Conservation (phyloP, 305 asterid genomes). For the Fraxinus platypoda region DNA sequence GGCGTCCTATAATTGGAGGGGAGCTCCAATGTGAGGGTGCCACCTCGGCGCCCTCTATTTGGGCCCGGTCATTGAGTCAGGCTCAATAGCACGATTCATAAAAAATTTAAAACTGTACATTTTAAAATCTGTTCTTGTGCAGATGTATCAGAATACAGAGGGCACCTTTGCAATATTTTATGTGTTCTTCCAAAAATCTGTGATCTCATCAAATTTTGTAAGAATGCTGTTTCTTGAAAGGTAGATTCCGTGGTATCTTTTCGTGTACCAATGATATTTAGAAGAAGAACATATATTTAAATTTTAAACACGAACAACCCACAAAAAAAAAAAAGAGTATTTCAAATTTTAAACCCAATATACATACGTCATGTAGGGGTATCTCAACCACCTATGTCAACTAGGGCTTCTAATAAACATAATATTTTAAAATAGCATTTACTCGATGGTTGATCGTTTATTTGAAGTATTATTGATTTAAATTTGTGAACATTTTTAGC, state of each 20-base stretch:
- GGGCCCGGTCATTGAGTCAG: too few relatives aligned
- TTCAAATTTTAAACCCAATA: background rate
- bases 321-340: background rate
- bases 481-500: background rate
- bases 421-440: background rate
- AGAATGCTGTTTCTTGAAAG: background rate
- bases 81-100: too few relatives aligned
- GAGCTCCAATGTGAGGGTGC: too few relatives aligned
- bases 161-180: constrained; percentile 13
- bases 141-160: constrained; percentile 6
- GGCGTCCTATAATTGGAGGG: too few relatives aligned
- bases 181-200: background rate
- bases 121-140: background rate
- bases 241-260: constrained; percentile 37
- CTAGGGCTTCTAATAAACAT: background rate
- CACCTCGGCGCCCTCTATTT: too few relatives aligned
- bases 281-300: background rate
- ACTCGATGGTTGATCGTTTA: background rate
- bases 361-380: constrained; percentile 22
- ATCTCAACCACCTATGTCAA: constrained; percentile 21
- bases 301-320: background rate
- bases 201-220: constrained; percentile 32
- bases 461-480: too few relatives aligned
- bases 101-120: background rate
- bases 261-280: constrained; percentile 16